Evolutionary conservation across 1,139 yeast species (phyloP), one percentile per base, ranked within the genome.

Genomic region (Magnusiomyces magnusii): DNA sequence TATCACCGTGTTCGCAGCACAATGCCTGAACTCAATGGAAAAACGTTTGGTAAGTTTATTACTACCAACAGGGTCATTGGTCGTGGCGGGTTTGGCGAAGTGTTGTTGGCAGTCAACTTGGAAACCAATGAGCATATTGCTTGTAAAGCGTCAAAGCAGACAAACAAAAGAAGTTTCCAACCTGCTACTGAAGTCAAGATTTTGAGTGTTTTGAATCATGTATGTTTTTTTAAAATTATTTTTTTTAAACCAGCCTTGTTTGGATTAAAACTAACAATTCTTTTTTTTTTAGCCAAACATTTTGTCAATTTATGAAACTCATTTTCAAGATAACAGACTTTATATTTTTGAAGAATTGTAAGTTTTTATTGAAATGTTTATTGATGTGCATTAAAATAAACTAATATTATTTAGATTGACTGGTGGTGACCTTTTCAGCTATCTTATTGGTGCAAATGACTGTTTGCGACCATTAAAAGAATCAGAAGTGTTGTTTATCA

Each of bases 381-480:
- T n/a, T n/a, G n/a, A n/a, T n/a, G n/a, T n/a, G n/a, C n/a, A n/a
- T n/a, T n/a, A n/a, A n/a, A n/a, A n/a, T n/a, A n/a, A n/a, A n/a
- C n/a, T n/a, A n/a, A n/a, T n/a, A n/a, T n/a, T n/a, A n/a, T 17
- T 53, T 36, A 65, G 67, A 25, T 67, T 80, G 3, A 75, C 80
- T 59, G 90, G 90, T 0, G 90, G 90, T 0, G 91, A 85, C 65
- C 69, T 85, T 19, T 84, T 84, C 63, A 82, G 87, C 0, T 85
- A 83, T 64, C 68, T 85, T 31, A 76, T 81, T 0, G 75, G 76
- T 56, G 80, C 78, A 2, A 73, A 73, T 28, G 64, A 65, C 15
- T 67, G 71, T 19, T 66, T 80, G 23, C 66, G 71, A 1, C 68
- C 81, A 0, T 64, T 84, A 0, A 74, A 83, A 0, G 88, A 84